Evolutionary conservation across 2,329 filamentous ascomycete genomes (phyloP), one percentile per base, ranked within the genome.

Genomic region (Ceratocystis variospora): DNA sequence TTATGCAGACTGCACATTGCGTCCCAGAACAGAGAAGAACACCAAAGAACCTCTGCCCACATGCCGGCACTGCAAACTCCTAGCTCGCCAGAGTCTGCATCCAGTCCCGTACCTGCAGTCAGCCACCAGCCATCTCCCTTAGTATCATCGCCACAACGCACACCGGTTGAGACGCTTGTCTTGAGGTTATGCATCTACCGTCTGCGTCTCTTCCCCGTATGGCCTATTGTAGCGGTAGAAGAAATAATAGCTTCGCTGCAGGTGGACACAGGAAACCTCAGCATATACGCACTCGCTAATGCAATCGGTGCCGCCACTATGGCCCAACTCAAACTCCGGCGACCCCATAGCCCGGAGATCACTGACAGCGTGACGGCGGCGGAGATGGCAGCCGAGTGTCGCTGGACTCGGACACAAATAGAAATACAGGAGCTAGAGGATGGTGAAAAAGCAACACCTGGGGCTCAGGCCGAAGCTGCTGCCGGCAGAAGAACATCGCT

Each of bases 201-300:
- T 2, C 74, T 79, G n/a, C 77, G 79, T 12, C 72, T 81, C 59
- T 81, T 79, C 63, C 79, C 80, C 0, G 77, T 81, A 2, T 81
- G 79, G 79, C 79, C 79, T 28, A 77, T 81, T 46, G 75, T 81
- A 53, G 75, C 78, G 48, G 76, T 79, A 31, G 75, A 77, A 62
- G 72, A 76, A 61, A 71, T 80, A 25, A 76, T 77, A 62, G 72
- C 73, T 28, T 71, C 72, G 2, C 71, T 81, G 5, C 72, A 74
- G 65, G 69, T 72, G 41, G 71, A 77, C 62, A 55, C 72, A 0
- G 70, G 73, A 17, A 72, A 75, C 62, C 71, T 74, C 55, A 73
- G 76, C 53, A 74, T 73, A 0, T 76, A 75, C 28, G 73, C 74
- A 17, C 73, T 81, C 12, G 77, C 79, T 8, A 76, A 77, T 15